Evolutionary conservation across 116 monocot genomes (phyloP).

Genomic region (Papilionanthe hybrid): DNA sequence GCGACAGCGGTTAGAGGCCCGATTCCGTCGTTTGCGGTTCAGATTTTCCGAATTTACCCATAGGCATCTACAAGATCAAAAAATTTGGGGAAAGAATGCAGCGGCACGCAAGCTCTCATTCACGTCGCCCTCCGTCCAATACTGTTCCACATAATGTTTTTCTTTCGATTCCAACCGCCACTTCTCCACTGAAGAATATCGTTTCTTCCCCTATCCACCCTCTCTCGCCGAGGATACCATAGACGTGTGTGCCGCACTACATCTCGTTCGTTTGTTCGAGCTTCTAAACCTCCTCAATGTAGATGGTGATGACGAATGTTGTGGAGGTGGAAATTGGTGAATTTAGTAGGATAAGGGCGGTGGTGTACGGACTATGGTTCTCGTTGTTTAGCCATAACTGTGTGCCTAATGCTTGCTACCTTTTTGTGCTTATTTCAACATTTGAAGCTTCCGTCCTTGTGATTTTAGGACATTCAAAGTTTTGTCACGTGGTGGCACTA

Average conservation of each 20-base stretch:
- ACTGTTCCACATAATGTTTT: slow-evolving; percentile 57
- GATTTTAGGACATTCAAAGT: slow-evolving; percentile 17
- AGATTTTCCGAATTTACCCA: too few relatives aligned
- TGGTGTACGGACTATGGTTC: slow-evolving; percentile 57
- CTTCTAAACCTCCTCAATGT: slow-evolving; percentile 21
- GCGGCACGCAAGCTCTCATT: too few relatives aligned
- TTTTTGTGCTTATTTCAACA: slow-evolving; percentile 26
- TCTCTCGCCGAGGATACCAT: slow-evolving; percentile 14
- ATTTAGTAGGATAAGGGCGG: slow-evolving; percentile 34
- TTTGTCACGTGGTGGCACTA: slow-evolving; percentile 14
- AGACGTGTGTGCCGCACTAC: slow-evolving; percentile 62
- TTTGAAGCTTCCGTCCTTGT: background rate
- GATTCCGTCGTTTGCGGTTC: too few relatives aligned
- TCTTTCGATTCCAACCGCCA: slow-evolving; percentile 34
- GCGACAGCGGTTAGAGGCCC: too few relatives aligned
- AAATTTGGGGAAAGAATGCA: too few relatives aligned
- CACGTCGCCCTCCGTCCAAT: slow-evolving; percentile 18
- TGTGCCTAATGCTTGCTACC: slow-evolving; percentile 66
- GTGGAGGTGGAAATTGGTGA: slow-evolving; percentile 62
- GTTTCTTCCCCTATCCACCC: slow-evolving; percentile 17
- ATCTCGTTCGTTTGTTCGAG: slow-evolving; percentile 39
- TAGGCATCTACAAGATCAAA: too few relatives aligned
- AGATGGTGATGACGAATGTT: slow-evolving; percentile 58
- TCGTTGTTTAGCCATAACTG: slow-evolving; percentile 94
- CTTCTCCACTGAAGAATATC: slow-evolving; percentile 48